Evolutionary conservation across 306 rosid species (phyloP).

Genomic region (Medicago arabica): DNA sequence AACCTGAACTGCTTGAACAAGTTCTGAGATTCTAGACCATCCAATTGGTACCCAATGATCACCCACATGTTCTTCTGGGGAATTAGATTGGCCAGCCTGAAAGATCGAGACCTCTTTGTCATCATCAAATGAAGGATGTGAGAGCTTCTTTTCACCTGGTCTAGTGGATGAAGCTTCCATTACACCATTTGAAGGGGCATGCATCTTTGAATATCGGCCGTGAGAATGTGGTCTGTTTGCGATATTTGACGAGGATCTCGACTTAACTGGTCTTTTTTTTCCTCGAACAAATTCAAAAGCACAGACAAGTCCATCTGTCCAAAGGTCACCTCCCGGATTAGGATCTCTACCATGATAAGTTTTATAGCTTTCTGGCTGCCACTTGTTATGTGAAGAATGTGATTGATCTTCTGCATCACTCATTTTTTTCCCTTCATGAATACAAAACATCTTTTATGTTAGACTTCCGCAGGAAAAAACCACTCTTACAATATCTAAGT

Average conservation of each 20-base stretch:
- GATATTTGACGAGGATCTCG: conserved; percentile 47
- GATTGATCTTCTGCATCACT: conserved; percentile 43
- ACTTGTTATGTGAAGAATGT: conserved; percentile 39
- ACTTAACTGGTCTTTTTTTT: conserved; percentile 46
- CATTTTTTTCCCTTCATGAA: conserved; percentile 44
- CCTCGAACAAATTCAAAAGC: conserved; percentile 79
- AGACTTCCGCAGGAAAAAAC: conserved; percentile 9
- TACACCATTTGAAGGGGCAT: conserved; percentile 47
- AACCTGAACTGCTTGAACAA: conserved; percentile 69
- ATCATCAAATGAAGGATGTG: conserved; percentile 39
- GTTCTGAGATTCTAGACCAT: conserved; percentile 85
- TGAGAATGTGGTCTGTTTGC: conserved; percentile 45
- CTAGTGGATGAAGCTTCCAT: conserved; percentile 41
- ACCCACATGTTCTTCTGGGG: conserved; percentile 50
- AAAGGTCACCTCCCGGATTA: conserved; percentile 60
- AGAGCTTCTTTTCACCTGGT: conserved; percentile 40
- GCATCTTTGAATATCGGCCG: conserved; percentile 44
- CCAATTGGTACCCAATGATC: conserved; percentile 90
- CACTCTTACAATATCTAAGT: background rate
- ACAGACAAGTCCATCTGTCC: conserved; percentile 92
- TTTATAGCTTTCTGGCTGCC: conserved; percentile 55
- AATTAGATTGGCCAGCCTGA: conserved; percentile 45
- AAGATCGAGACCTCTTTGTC: conserved; percentile 37
- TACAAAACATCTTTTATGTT: conserved; percentile 7
- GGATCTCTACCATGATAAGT: conserved; percentile 50